phyloP scores from a whole-genome alignment of 306 rosid species.

The Cucurbita moschata region DNA sequence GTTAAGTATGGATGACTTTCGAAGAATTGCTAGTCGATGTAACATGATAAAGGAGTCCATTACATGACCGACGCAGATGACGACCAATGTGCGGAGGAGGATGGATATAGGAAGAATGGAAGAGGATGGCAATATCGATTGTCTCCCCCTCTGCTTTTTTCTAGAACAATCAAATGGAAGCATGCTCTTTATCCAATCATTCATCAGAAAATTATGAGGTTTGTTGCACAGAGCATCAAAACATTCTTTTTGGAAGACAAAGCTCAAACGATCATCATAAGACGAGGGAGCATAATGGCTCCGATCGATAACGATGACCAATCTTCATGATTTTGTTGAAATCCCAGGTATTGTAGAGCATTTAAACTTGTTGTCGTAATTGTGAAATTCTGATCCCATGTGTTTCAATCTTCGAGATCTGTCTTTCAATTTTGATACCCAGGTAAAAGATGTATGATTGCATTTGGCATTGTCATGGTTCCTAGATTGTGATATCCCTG shows the following conservation, averaged over 20 bases:
- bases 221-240: not conserved
- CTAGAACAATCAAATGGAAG: not conserved
- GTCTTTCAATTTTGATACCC: not conserved
- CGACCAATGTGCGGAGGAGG: not conserved
- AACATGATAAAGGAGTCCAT: constrained; percentile 44
- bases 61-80: constrained; percentile 9
- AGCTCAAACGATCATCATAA: not conserved
- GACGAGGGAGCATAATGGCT: not conserved
- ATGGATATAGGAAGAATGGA: not conserved
- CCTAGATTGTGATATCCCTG: not conserved
- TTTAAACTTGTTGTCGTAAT: not conserved
- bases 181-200: not conserved
- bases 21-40: constrained; percentile 64
- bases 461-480: not conserved
- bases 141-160: not conserved
- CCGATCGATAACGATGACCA: no score
- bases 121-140: not conserved
- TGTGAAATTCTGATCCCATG: not conserved
- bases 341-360: not conserved
- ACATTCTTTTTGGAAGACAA: not conserved
- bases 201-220: not conserved
- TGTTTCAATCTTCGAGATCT: not conserved
- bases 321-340: not conserved
- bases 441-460: not conserved
- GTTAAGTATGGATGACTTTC: constrained; percentile 67